Evolutionary conservation across 768 basidiomycete species (phyloP).

Genomic region (Suillus ampliporus): DNA sequence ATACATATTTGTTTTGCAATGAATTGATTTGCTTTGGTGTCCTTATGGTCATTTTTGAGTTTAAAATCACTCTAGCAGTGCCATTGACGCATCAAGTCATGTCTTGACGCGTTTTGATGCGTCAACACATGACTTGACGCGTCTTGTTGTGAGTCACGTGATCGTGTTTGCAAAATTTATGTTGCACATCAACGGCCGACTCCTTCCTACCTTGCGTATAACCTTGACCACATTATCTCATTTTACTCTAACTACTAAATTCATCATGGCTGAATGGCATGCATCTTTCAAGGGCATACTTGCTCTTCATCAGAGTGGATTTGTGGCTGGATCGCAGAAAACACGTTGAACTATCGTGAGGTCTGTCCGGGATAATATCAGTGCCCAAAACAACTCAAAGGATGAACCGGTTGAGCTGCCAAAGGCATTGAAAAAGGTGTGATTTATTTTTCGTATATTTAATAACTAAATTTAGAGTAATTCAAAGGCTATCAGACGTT

Average conservation of each 20-base stretch:
- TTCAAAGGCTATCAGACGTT: too few species aligned
- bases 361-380: neutral
- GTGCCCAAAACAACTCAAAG: neutral
- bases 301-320: neutral
- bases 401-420: neutral
- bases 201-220: neutral
- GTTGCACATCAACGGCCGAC: neutral
- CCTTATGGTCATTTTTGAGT: too few species aligned
- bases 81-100: too few species aligned
- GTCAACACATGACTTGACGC: too few species aligned
- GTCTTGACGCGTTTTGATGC: too few species aligned
- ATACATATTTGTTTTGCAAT: neutral
- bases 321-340: neutral
- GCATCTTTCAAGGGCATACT: neutral
- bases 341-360: neutral
- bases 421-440: conserved; percentile 1
- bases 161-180: neutral
- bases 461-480: too few species aligned
- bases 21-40: neutral
- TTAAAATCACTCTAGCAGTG: too few species aligned
- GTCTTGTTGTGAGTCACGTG: neutral
- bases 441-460: neutral
- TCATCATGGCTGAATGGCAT: neutral
- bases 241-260: neutral
- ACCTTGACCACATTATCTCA: neutral